Base-by-base conservation (phyloP, 495 filamentous ascomycete species). In the Endocarpon pusillum region DNA sequence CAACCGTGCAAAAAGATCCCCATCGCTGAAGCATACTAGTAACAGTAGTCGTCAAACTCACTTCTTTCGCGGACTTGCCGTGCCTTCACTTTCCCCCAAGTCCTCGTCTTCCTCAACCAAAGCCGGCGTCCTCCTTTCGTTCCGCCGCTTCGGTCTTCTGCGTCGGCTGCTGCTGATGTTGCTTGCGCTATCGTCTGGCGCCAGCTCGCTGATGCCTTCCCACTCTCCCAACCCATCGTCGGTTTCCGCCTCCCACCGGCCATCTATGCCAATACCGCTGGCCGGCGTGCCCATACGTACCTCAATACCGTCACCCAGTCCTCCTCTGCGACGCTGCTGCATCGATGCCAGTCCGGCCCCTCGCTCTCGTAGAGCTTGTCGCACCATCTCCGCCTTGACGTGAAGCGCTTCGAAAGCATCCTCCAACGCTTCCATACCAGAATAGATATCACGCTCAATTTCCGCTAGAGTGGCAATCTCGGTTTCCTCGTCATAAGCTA, bases 381-480 rank as follows among this genome's bases (percentile, higher is more conserved):
- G 78, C 12, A 97, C 81, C 0, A 61, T 49, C 45, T 96, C 83
- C 11, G 91, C 85, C 45, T 75, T 78, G 44, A 65, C 63, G 46
- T 97, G 91, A 20, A 97, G 70, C 28, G 73, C 78, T 57, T 96
- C 91, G 42, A 97, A 93, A 3, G 89, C 85, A 49, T 94, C 81
- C 54, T 96, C 91, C 21, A 97, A 69, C 10, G 77, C 73, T 54
- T 96, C 89, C 79, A 97, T 94, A 27, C 83, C 78, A 19, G 69
- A 68, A 58, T 81, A 94, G 41, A 97, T 92, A 43, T 94, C 85
- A 3, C 82, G 74, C 48, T 97, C 89, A 24, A 97, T 70, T 50
- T 93, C 82, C 1, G 83, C 87, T 7, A 96, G 60, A 8, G 79
- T 72, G 0, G 79, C 75, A 36, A 96, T 87, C 49, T 97, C 89